Percentiles rank a stretch among this genome's conserved stretches.
Evolutionary conservation across 2,329 filamentous ascomycete genomes (phyloP).

Genomic region (Fusarium kyushuense): DNA sequence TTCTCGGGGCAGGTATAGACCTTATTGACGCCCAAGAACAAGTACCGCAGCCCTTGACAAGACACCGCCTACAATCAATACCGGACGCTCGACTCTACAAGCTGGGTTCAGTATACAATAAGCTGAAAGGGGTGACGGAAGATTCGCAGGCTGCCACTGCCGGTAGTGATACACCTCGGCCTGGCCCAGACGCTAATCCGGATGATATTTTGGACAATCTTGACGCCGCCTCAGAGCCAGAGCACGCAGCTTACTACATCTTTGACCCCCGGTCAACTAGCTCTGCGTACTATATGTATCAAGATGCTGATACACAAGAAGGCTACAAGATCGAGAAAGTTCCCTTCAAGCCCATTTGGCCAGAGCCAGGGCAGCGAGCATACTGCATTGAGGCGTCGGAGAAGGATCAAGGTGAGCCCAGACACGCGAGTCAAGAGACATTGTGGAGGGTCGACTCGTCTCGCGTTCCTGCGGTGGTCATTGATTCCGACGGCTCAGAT

Average conservation of each 20-base stretch:
- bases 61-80: constrained; percentile 20
- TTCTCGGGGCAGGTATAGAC: not conserved
- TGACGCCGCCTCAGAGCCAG: not conserved
- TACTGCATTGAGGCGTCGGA: constrained; percentile 31
- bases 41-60: constrained; percentile 28
- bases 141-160: constrained; percentile 38
- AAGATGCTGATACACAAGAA: constrained; percentile 13
- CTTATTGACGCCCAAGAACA: not conserved
- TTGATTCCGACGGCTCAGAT: not conserved
- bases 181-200: constrained; percentile 15
- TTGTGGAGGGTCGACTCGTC: constrained; percentile 16
- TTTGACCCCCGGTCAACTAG: constrained; percentile 31
- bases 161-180: constrained; percentile 23
- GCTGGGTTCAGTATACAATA: constrained; percentile 15
- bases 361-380: constrained; percentile 8
- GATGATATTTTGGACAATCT: not conserved
- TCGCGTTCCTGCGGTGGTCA: not conserved
- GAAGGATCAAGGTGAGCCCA: constrained; percentile 12
- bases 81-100: constrained; percentile 29
- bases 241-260: constrained; percentile 34
- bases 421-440: constrained; percentile 10
- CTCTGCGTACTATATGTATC: constrained; percentile 35
- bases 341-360: constrained; percentile 22
- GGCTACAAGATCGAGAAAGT: constrained; percentile 24
- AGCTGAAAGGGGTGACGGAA: constrained; percentile 3